Conservation (phyloP, 768 basidiomycete species). For the Phlebiopsis flavidoalba region DNA sequence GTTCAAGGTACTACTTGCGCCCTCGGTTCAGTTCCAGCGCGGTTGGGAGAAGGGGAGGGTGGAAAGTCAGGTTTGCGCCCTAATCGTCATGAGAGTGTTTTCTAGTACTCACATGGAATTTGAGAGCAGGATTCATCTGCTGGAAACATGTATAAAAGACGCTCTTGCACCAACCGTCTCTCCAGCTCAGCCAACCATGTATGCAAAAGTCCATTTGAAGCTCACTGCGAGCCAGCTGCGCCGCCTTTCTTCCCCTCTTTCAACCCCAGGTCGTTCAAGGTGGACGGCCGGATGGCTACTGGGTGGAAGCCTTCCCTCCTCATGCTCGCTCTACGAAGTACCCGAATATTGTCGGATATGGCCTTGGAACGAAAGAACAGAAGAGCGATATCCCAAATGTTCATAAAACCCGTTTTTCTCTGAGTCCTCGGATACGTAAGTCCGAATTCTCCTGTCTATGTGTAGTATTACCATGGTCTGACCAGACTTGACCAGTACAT, state of each 20-base stretch:
- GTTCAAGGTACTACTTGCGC: too few species aligned
- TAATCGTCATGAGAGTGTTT: not conserved
- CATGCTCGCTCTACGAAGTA: not conserved
- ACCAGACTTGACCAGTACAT: not conserved
- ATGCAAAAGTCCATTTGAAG: not conserved
- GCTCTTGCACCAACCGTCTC: not conserved
- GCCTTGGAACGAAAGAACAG: constrained; percentile 11
- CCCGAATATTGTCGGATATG: constrained; percentile 17
- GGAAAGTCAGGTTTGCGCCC: too few species aligned
- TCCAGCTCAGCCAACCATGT: not conserved
- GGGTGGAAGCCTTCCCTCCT: constrained; percentile 17
- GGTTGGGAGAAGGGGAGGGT: too few species aligned
- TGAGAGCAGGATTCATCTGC: not conserved
- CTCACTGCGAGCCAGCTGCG: constrained; percentile 2
- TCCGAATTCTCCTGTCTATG: too few species aligned
- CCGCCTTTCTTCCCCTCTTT: constrained; percentile 2
- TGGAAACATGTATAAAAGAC: not conserved
- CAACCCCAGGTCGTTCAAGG: constrained; percentile 6
- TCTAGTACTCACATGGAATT: not conserved
- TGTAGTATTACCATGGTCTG: not conserved
- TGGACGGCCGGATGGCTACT: constrained; percentile 16
- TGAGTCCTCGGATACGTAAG: constrained; percentile 5
- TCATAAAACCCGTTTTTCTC: constrained; percentile 12
- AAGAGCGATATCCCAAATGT: constrained; percentile 6
- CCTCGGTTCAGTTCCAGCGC: too few species aligned